Conservation (phyloP, 345 rosid genomes). For the Brassica carinata region DNA sequence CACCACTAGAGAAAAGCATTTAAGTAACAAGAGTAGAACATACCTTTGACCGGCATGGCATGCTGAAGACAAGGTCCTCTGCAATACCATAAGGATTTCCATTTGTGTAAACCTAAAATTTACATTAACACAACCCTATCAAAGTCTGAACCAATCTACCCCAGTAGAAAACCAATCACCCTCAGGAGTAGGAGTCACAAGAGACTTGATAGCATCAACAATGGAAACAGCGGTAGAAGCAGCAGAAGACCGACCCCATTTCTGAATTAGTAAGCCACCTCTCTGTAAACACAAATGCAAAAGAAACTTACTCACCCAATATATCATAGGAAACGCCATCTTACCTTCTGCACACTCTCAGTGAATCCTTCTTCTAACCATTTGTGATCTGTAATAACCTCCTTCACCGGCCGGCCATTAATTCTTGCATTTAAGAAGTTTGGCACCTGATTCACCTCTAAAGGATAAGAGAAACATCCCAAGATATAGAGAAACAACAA, state of each 20-base stretch:
- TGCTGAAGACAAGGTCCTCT: conserved; percentile 91
- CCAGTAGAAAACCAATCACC: conserved; percentile 98
- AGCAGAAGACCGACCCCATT: conserved; percentile 99
- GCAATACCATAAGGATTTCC: conserved; percentile 92
- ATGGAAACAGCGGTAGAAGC: conserved; percentile 95
- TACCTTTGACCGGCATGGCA: conserved; percentile 97
- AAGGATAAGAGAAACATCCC: conserved; percentile 15
- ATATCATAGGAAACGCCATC: background rate
- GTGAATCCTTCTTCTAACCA: conserved; percentile 98
- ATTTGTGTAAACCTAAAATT: conserved; percentile 72
- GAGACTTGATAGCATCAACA: conserved; percentile 88
- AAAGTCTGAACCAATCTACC: conserved; percentile 42
- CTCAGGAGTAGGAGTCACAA: conserved; percentile 83
- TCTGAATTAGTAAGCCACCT: conserved; percentile 89
- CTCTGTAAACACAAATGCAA: conserved; percentile 54
- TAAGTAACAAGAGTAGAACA: conserved; percentile 17
- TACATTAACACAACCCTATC: conserved; percentile 15
- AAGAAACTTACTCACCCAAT: conserved; percentile 10
- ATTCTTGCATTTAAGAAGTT: conserved; percentile 93
- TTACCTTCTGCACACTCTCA: conserved; percentile 86
- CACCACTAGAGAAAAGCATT: background rate
- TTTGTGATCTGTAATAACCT: conserved; percentile 82
- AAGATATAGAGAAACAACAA: background rate
- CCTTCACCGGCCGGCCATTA: conserved; percentile 79
- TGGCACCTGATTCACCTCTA: conserved; percentile 67